Conservation (phyloP, 106 monocot species). For the Platanthera guangdongensis region DNA sequence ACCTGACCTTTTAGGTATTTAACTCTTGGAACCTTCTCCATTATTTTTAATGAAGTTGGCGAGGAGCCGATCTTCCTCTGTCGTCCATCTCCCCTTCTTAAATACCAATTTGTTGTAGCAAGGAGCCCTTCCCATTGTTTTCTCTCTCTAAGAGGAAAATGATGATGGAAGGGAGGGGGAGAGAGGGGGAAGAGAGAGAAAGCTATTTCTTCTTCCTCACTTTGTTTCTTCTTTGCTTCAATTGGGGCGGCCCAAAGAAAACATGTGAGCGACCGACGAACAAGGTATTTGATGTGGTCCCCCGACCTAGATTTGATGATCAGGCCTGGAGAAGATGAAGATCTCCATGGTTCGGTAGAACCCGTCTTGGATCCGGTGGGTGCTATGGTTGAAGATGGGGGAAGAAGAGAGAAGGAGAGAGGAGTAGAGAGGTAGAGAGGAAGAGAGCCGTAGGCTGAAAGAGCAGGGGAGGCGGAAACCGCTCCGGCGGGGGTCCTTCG, state of each 20-base stretch:
- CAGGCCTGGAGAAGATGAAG: too few relatives aligned
- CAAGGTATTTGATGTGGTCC: too few relatives aligned
- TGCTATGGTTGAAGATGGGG: too few relatives aligned
- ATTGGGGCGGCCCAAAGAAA: background rate
- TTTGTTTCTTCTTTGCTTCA: background rate
- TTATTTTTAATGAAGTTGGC: conserved; percentile 23
- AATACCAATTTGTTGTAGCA: conserved; percentile 55
- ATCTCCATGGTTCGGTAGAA: too few relatives aligned
- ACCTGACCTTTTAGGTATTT: conserved; percentile 54
- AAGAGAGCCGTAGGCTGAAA: too few relatives aligned
- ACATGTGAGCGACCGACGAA: too few relatives aligned
- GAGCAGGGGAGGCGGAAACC: too few relatives aligned
- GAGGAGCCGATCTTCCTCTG: conserved; percentile 42
- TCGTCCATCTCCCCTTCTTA: conserved; percentile 55
- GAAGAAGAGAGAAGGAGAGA: too few relatives aligned
- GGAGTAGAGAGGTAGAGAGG: too few relatives aligned
- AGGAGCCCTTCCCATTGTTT: conserved; percentile 51
- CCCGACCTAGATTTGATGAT: too few relatives aligned
- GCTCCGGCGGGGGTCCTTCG: too few relatives aligned
- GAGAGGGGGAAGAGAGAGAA: background rate
- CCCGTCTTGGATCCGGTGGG: too few relatives aligned
- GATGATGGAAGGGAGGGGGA: background rate
- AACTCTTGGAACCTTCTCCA: conserved; percentile 59
- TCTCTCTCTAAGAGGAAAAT: background rate
- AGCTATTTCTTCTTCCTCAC: background rate